Conservation (phyloP, 2,329 filamentous ascomycete species). For the Pseudopithomyces maydicus region DNA sequence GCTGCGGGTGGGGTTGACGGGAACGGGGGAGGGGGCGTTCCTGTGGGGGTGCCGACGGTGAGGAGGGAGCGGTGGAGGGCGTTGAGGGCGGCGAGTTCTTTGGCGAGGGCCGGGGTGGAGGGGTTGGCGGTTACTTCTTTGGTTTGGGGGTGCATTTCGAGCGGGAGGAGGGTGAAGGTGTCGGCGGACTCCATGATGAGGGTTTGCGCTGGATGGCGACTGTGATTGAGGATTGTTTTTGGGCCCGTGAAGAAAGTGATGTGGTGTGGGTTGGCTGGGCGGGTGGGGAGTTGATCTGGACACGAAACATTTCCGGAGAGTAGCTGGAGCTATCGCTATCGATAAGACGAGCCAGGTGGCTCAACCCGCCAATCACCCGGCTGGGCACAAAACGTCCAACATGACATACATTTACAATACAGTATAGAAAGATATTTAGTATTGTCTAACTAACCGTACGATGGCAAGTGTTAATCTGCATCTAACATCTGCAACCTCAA, state of each 20-base stretch:
- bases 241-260: too few relatives aligned
- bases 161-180: conserved; percentile 80
- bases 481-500: too few relatives aligned
- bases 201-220: too few relatives aligned
- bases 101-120: conserved; percentile 40
- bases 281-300: not conserved
- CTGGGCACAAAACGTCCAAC: too few relatives aligned
- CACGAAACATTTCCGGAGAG: conserved; percentile 2
- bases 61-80: conserved; percentile 76
- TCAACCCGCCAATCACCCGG: too few relatives aligned
- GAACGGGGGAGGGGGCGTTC: conserved; percentile 84
- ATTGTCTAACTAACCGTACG: too few relatives aligned
- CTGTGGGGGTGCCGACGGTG: conserved; percentile 64
- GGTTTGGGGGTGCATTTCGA: conserved; percentile 79
- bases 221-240: too few relatives aligned
- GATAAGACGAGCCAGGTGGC: not conserved
- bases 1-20: conserved; percentile 89
- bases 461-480: too few relatives aligned
- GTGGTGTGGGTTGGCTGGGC: too few relatives aligned
- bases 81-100: conserved; percentile 73
- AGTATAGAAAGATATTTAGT: too few relatives aligned
- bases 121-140: conserved; percentile 69
- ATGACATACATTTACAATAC: too few relatives aligned
- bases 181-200: conserved; percentile 51
- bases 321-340: not conserved